Base-by-base conservation (phyloP, 2,329 filamentous ascomycete species). In the Xylaria digitata region DNA sequence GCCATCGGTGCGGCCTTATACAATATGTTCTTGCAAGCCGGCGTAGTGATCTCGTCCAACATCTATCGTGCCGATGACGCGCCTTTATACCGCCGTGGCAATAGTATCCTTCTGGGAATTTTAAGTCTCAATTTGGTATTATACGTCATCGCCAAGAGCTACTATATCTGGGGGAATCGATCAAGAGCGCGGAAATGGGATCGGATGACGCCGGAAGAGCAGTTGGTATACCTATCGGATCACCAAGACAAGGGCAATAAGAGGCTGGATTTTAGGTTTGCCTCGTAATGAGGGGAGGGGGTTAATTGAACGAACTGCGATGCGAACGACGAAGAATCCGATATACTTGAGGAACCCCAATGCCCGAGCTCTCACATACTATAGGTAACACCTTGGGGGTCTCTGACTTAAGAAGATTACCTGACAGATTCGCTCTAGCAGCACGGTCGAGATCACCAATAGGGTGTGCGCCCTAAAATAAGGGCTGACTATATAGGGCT, bases 1-100 rank as follows among this genome's bases (percentile, higher is more conserved):
- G 84, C 87, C 4, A 84, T 90, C 4, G 84, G 85, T 0, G 83
- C 85, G 0, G 87, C 85, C 0, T 73, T 88, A 4, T 89, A 89
- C 75, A 89, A 89, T 67, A 81, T 81, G 74, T 75, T 75, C 26
- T 74, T 79, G 1, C 80, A 81, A 56, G 54, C 75, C 0, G 79
- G 79, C 2, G 74, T 73, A 59, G 76, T 82, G 11, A 74, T 74
- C 23, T 71, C 71, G 48, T 74, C 74, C 11, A 76, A 80, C 67
- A 85, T 88, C 42, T 89, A 88, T 72, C 79, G 84, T 1, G 78
- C 83, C 0, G 79, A 85, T 40, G 87, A 89, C 69, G 81, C 81
- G 54, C 86, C 86, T 0, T 76, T 82, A 4, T 88, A 89, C 65
- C 78, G 80, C 3, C 78, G 80, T 0, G 87, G 87, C 0, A 89